These are phyloP conservation scores for Neurospora sp. DNA, from an alignment of 495 filamentous ascomycete species.

Conservation along the genomic window DNA sequence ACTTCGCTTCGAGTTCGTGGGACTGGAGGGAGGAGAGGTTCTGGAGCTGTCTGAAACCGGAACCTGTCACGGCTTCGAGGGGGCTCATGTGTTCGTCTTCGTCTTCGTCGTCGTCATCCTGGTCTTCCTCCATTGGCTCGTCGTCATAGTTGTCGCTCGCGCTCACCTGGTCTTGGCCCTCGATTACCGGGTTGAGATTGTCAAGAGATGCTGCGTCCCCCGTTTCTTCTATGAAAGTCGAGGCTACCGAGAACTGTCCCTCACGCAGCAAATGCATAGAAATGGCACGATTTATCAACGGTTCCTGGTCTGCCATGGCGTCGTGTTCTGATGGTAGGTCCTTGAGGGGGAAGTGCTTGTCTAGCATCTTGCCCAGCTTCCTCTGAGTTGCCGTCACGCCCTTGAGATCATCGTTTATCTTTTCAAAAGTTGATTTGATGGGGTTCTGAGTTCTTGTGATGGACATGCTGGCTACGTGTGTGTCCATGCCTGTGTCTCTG, in stretches of 20 bases:
- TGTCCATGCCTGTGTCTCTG: slow-evolving; percentile 41
- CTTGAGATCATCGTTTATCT: slow-evolving; percentile 67
- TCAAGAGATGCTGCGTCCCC: slow-evolving; percentile 18
- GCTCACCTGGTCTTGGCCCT: slow-evolving; percentile 4
- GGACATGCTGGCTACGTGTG: slow-evolving; percentile 55
- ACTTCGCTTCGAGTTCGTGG: slow-evolving; percentile 61
- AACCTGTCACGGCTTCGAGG: not conserved
- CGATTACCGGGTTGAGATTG: slow-evolving; percentile 20
- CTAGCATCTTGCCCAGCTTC: slow-evolving; percentile 71
- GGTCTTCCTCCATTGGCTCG: slow-evolving; percentile 22
- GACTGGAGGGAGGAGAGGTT: slow-evolving; percentile 52
- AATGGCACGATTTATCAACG: slow-evolving; percentile 82
- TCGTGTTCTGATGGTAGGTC: slow-evolving; percentile 74
- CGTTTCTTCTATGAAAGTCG: slow-evolving; percentile 65
- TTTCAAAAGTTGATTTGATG: slow-evolving; percentile 65
- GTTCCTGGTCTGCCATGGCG: slow-evolving; percentile 62
- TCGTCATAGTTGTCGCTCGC: slow-evolving; percentile 1
- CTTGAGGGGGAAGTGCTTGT: slow-evolving; percentile 75
- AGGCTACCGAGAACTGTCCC: slow-evolving; percentile 81
- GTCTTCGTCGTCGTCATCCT: not conserved
- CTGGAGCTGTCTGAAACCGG: slow-evolving; percentile 13
- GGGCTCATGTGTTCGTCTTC: not conserved
- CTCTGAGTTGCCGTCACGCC: slow-evolving; percentile 67
- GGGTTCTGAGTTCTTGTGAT: slow-evolving; percentile 79
- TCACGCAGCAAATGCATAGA: slow-evolving; percentile 94